Percentiles rank a stretch among this genome's conserved stretches.
phyloP scores from a whole-genome alignment of 163 green algal genomes.

The Botryococcus braunii region DNA sequence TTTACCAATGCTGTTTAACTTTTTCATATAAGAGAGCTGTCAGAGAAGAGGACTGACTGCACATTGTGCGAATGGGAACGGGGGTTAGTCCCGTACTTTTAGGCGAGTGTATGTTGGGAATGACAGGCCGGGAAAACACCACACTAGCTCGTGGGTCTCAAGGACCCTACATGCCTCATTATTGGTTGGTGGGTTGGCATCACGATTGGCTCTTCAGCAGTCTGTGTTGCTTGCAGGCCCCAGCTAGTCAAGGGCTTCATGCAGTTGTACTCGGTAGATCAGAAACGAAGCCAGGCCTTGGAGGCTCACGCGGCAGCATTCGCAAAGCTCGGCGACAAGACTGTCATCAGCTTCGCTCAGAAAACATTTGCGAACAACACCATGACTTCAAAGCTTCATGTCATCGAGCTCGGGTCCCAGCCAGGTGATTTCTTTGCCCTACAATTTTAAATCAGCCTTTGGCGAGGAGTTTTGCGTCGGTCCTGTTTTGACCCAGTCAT shows the following conservation, averaged over 20 bases:
- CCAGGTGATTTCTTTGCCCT: no score
- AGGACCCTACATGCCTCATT: no score
- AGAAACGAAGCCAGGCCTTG: conserved; percentile 89
- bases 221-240: conserved; percentile 53
- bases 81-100: no score
- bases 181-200: conserved; percentile 4
- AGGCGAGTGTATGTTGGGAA: no score
- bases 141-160: no score
- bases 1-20: no score
- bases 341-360: conserved; percentile 92
- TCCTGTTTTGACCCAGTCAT: no score
- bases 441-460: no score
- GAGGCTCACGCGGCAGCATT: conserved; percentile 96
- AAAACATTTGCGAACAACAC: conserved; percentile 84
- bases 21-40: no score
- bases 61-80: neutral
- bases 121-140: no score
- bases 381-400: conserved; percentile 92
- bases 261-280: conserved; percentile 97
- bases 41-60: no score
- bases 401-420: conserved; percentile 91
- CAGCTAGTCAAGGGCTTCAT: conserved; percentile 95
- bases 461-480: no score
- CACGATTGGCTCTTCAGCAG: neutral
- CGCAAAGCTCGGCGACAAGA: conserved; percentile 54